These are phyloP conservation scores for Raffaelea ambrosiae DNA, from an alignment of 2,329 filamentous ascomycete species.

Conservation along the genomic window DNA sequence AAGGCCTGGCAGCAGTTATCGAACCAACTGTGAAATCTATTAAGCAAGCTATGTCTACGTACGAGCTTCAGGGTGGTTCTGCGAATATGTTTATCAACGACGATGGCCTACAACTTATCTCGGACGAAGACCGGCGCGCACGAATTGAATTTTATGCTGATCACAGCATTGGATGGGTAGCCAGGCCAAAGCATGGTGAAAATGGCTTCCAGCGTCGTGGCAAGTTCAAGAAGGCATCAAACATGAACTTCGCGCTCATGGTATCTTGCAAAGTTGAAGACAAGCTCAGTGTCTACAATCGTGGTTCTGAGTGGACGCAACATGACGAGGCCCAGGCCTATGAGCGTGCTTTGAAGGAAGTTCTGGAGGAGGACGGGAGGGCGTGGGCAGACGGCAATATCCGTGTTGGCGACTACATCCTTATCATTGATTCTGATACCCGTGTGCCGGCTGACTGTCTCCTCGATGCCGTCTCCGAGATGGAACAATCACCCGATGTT, in stretches of 20 bases:
- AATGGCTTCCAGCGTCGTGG: conserved; percentile 54
- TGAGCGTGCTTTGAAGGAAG: conserved; percentile 53
- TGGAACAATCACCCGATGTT: conserved; percentile 71
- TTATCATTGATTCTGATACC: conserved; percentile 72
- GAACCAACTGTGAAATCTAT: conserved; percentile 68
- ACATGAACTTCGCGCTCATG: conserved; percentile 65
- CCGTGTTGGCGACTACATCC: conserved; percentile 74
- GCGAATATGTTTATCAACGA: conserved; percentile 73
- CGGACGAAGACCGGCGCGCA: conserved; percentile 51
- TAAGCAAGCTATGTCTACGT: conserved; percentile 69
- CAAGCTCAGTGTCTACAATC: conserved; percentile 48
- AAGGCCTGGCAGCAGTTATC: conserved; percentile 68
- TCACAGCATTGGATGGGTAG: conserved; percentile 62
- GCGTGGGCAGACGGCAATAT: conserved; percentile 82
- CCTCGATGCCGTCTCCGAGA: conserved; percentile 70
- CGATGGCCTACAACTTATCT: conserved; percentile 61
- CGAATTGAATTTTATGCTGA: conserved; percentile 62
- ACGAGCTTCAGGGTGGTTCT: conserved; percentile 69
- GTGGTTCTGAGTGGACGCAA: conserved; percentile 56
- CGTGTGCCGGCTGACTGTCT: conserved; percentile 71
- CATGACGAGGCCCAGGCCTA: conserved; percentile 61
- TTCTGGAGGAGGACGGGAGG: conserved; percentile 58
- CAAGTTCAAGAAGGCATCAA: conserved; percentile 64
- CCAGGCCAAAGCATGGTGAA: conserved; percentile 54
- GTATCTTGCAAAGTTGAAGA: conserved; percentile 64